Percentiles rank a stretch among this genome's conserved stretches.
phyloP scores from a whole-genome alignment of 768 basidiomycete genomes.

The Paxillus ammoniavirescens region DNA sequence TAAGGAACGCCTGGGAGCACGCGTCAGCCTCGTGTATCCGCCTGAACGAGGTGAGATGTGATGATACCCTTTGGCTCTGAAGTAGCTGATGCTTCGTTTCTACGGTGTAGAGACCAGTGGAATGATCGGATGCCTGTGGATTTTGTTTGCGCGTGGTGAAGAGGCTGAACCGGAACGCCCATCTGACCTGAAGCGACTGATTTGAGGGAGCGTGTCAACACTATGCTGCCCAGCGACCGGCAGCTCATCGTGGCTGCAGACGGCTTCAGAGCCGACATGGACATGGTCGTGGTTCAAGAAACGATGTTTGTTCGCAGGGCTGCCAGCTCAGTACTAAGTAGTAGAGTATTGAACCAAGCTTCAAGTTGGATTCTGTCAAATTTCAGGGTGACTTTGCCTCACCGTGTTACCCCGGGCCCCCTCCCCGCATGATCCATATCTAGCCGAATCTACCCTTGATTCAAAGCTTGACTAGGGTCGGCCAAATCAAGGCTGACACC shows the following conservation, averaged over 20 bases:
- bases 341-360: neutral
- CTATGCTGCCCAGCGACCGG: slow-evolving; percentile 16
- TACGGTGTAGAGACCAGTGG: slow-evolving; percentile 28
- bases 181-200: slow-evolving; percentile 23
- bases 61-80: slow-evolving; percentile 16
- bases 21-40: neutral
- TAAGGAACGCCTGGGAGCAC: slow-evolving; percentile 55
- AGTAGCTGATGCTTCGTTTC: slow-evolving; percentile 13
- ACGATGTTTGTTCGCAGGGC: slow-evolving; percentile 15
- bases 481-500: too few relatives aligned
- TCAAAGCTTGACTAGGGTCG: too few relatives aligned
- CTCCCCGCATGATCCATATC: slow-evolving; percentile 7
- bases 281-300: slow-evolving; percentile 28
- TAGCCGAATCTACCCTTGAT: slow-evolving; percentile 7
- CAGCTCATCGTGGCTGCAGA: slow-evolving; percentile 21
- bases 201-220: slow-evolving; percentile 13
- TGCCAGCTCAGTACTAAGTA: slow-evolving; percentile 3
- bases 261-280: slow-evolving; percentile 32
- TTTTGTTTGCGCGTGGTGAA: slow-evolving; percentile 1
- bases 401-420: neutral
- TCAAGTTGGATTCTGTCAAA: too few relatives aligned
- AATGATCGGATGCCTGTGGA: slow-evolving; percentile 29
- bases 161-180: neutral
- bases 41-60: neutral
- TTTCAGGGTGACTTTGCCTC: neutral